These are phyloP conservation scores for Phanerochaete carnosa DNA, from an alignment of 768 basidiomycete genomes.

Conservation along the genomic window DNA sequence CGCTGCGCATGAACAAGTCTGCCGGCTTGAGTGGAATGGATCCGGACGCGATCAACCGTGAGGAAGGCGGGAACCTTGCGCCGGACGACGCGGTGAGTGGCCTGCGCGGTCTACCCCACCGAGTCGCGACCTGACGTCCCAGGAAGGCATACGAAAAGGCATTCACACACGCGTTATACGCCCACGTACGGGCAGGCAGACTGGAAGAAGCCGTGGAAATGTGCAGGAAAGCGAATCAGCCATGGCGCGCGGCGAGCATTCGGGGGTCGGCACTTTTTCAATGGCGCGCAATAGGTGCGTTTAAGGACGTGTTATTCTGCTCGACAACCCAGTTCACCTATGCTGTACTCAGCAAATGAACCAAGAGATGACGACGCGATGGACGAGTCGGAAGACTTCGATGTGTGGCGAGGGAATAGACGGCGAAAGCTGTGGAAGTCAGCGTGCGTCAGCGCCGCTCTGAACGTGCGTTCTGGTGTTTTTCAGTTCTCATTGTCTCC, in stretches of 20 bases:
- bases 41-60: conserved; percentile 71
- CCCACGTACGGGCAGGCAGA: conserved; percentile 80
- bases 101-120: not conserved
- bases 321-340: not conserved
- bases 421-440: conserved; percentile 84
- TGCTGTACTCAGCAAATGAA: conserved; percentile 49
- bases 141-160: conserved; percentile 76
- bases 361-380: conserved; percentile 42
- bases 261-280: conserved; percentile 77
- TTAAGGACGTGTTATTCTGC: not conserved
- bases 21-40: conserved; percentile 65
- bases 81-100: conserved; percentile 73
- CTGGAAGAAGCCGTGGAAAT: conserved; percentile 81
- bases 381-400: conserved; percentile 41
- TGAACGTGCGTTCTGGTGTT: conserved; percentile 52
- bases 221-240: conserved; percentile 79
- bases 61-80: conserved; percentile 56
- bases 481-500: not conserved
- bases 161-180: conserved; percentile 73
- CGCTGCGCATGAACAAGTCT: conserved; percentile 45
- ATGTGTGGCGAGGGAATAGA: conserved; percentile 71
- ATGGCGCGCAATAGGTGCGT: conserved; percentile 70
- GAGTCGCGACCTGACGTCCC: not conserved
- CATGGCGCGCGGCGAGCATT: conserved; percentile 90
- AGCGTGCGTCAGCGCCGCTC: conserved; percentile 74